Conservation (phyloP, 2,329 filamentous ascomycete genomes). For the Penicillium digitatum region DNA sequence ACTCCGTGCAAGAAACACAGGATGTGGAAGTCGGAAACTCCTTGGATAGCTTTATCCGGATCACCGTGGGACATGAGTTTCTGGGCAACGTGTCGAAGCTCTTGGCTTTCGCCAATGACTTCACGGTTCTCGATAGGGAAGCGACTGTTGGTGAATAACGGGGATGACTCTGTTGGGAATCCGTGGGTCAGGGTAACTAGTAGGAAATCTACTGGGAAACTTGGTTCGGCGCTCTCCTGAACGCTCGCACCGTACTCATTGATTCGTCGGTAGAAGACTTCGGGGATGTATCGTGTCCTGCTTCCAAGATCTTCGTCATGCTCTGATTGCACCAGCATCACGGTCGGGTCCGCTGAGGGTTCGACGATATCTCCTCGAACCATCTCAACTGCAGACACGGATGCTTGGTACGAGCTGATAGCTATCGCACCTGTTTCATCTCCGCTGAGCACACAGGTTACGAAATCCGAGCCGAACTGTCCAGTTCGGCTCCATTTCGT, state of each 20-base stretch:
- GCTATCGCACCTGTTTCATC: constrained; percentile 84
- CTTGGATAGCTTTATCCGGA: constrained; percentile 58
- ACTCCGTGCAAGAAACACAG: constrained; percentile 81
- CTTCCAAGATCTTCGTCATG: constrained; percentile 69
- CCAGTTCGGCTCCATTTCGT: constrained; percentile 98
- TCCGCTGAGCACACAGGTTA: constrained; percentile 92
- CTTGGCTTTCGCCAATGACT: constrained; percentile 78
- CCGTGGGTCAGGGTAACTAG: constrained; percentile 94
- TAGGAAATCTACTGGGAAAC: constrained; percentile 94
- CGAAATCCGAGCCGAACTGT: constrained; percentile 90
- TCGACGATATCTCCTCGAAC: constrained; percentile 91
- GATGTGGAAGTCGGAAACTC: constrained; percentile 89
- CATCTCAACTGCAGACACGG: constrained; percentile 96
- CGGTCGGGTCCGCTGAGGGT: constrained; percentile 83
- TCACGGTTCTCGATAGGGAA: constrained; percentile 94
- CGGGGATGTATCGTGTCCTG: constrained; percentile 83
- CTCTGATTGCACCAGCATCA: constrained; percentile 93
- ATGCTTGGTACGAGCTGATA: constrained; percentile 89
- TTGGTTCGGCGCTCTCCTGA: constrained; percentile 93
- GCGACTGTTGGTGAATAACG: constrained; percentile 64
- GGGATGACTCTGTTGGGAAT: constrained; percentile 76
- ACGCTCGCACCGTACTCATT: constrained; percentile 97
- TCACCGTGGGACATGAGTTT: constrained; percentile 65
- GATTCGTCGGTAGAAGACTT: constrained; percentile 92
- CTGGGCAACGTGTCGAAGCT: constrained; percentile 65